These are phyloP conservation scores for Stipa capillata DNA, from an alignment of 176 grass and related monocot genomes.

Conservation along the genomic window DNA sequence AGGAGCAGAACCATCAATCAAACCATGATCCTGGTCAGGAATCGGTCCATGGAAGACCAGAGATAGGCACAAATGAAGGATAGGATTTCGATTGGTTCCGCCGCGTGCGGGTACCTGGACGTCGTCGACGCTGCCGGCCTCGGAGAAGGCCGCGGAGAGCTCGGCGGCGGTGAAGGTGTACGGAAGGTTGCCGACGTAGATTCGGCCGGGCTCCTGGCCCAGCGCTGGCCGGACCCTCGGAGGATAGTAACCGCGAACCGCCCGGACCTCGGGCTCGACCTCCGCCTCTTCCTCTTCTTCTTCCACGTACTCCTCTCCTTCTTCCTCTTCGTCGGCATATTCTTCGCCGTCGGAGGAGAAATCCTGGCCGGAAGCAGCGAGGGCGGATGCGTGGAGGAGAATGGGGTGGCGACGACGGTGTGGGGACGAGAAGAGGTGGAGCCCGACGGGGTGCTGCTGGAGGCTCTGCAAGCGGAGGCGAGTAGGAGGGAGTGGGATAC, in stretches of 20 bases:
- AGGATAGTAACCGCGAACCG: constrained; percentile 3
- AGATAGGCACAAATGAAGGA: background rate
- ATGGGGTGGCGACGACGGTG: background rate
- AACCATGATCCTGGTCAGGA: background rate
- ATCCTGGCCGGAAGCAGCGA: background rate
- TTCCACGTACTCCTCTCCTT: background rate
- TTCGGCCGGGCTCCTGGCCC: constrained; percentile 52
- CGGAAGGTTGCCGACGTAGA: constrained; percentile 85
- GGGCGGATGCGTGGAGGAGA: constrained; percentile 9
- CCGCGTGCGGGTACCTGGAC: constrained; percentile 36
- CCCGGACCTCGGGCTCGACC: background rate
- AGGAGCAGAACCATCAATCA: background rate
- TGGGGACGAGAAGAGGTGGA: background rate
- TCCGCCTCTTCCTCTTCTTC: constrained; percentile 19
- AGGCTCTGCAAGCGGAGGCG: constrained; percentile 1
- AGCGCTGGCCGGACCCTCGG: constrained; percentile 16
- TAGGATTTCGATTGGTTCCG: background rate
- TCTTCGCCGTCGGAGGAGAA: constrained; percentile 30
- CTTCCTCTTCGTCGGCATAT: background rate
- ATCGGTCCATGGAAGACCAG: background rate
- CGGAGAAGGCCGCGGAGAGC: constrained; percentile 52
- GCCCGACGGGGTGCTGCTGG: background rate
- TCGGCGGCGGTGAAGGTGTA: constrained; percentile 59
- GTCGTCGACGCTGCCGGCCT: constrained; percentile 65
- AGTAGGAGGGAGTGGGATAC: background rate